Base-by-base conservation (phyloP, 2,329 filamentous ascomycete species). In the Penicillium sp. region DNA sequence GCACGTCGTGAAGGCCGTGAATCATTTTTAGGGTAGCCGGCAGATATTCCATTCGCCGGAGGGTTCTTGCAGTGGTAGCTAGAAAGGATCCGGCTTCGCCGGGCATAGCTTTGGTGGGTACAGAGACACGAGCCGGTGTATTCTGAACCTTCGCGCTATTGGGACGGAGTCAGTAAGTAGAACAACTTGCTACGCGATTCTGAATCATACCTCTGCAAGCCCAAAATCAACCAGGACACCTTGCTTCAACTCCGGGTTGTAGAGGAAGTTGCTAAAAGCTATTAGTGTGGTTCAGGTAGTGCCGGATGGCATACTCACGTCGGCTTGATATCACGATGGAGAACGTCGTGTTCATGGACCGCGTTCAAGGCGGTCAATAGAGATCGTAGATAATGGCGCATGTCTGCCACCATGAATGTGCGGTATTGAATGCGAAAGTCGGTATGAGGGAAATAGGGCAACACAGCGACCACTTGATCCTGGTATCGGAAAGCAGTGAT, bases 221-320 rank as follows among this genome's bases (percentile, higher is more conserved):
- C 93, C 93, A 73, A 99, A 99, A 66, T 99, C 93, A n/a, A 99
- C 93, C 0, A 99, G 80, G 2, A 99, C 92, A 34, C 93, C 93
- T 47, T 88, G 84, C 61, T 85, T 82, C 10, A 70, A 53, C 25
- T 82, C 75, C 0, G 89, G 88, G 57, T 95, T 89, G 72, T 97
- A 97, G 33, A 97, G 80, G 62, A 97, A 97, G 66, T 97, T 97
- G 18, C 74, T 77, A 56, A 38, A 42, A 30, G 22, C 34, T 37
- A 47, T 54, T 33, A 50, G 46, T 29, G 39, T n/a, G 16, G 31
- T 8, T 14, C 18, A 30, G 33, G 30, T 27, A 19, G 35, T 4
- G 13, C 25, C 33, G 18, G 19, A 31, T 33, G 16, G 13, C 16
- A 13, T 12, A 63, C 72, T 60, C 66, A 78, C 68, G 95, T 99